Conservation (phyloP, 2,329 filamentous ascomycete genomes). For the Diplodia seriata region DNA sequence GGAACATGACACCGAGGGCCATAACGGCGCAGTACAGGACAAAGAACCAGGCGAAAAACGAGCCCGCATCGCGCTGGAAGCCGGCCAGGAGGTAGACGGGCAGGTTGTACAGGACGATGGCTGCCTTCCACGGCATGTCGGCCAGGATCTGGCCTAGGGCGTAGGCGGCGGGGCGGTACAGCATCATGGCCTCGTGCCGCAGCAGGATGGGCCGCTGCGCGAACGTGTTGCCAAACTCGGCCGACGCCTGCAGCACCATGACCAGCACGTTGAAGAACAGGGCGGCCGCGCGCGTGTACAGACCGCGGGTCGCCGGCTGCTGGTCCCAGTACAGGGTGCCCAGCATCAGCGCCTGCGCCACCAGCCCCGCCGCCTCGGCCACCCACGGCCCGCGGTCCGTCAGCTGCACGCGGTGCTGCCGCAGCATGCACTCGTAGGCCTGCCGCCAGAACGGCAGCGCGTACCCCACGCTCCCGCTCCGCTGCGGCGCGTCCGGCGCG, state of each 20-base stretch:
- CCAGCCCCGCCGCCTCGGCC: neutral
- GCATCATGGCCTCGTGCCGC: neutral
- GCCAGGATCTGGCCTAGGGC: neutral
- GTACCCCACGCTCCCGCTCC: neutral
- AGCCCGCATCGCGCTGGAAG: neutral
- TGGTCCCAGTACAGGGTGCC: constrained; percentile 14
- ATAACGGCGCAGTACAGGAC: neutral
- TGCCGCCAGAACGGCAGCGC: neutral
- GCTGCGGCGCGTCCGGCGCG: neutral
- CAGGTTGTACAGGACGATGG: neutral
- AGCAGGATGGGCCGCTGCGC: neutral
- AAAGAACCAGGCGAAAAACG: neutral
- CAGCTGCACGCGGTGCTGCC: constrained; percentile 1
- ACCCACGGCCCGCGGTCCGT: neutral
- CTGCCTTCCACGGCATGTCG: neutral
- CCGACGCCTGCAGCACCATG: constrained; percentile 3
- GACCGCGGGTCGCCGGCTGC: neutral
- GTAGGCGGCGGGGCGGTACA: neutral
- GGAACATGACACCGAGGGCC: constrained; percentile 4
- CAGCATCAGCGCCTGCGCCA: constrained; percentile 3
- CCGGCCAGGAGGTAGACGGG: neutral
- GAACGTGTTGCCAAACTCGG: constrained; percentile 7
- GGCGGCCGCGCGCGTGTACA: neutral
- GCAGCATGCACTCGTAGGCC: neutral
- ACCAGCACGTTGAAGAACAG: constrained; percentile 18